These are phyloP conservation scores for Monosporascus sp. DNA, from an alignment of 2,329 filamentous ascomycete genomes.

Conservation along the genomic window DNA sequence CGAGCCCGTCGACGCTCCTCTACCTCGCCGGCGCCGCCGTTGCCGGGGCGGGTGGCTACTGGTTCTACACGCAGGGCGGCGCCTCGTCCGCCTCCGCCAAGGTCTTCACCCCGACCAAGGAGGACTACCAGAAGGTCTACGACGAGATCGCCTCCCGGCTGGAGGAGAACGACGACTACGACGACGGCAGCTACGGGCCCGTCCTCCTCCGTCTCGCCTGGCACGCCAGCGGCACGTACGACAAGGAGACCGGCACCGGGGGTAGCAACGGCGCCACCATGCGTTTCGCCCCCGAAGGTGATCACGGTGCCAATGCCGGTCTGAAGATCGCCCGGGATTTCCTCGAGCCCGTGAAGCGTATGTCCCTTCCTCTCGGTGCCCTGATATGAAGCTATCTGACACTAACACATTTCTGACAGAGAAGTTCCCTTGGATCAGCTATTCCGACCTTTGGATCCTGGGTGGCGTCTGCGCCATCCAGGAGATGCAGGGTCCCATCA, in stretches of 20 bases:
- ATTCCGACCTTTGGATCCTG: constrained; percentile 96
- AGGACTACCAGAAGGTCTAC: constrained; percentile 95
- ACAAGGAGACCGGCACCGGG: constrained; percentile 80
- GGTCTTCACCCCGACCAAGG: constrained; percentile 67
- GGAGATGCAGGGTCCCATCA: constrained; percentile 85
- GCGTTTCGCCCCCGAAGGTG: constrained; percentile 84
- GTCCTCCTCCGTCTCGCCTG: constrained; percentile 87
- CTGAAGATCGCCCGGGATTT: constrained; percentile 84
- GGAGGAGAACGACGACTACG: constrained; percentile 89
- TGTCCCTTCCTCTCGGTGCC: constrained; percentile 24
- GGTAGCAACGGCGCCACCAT: constrained; percentile 96
- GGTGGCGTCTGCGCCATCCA: constrained; percentile 80
- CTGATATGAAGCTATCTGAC: background rate
- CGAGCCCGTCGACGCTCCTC: constrained; percentile 43
- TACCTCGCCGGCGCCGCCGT: constrained; percentile 56
- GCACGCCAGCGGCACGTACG: constrained; percentile 91
- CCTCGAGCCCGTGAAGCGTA: constrained; percentile 83
- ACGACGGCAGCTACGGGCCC: constrained; percentile 93
- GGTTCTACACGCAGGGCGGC: constrained; percentile 56
- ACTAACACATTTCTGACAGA: constrained; percentile 33
- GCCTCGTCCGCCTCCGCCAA: constrained; percentile 39
- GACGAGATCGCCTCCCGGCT: constrained; percentile 74
- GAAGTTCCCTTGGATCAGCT: constrained; percentile 91
- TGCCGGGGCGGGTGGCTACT: constrained; percentile 60
- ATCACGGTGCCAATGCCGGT: constrained; percentile 92